A percentile compares a stretch with the other conserved stretches of the same genome.
These are phyloP conservation scores for Flagelloscypha sp. DNA, from an alignment of 768 basidiomycete species.

Conservation along the genomic window DNA sequence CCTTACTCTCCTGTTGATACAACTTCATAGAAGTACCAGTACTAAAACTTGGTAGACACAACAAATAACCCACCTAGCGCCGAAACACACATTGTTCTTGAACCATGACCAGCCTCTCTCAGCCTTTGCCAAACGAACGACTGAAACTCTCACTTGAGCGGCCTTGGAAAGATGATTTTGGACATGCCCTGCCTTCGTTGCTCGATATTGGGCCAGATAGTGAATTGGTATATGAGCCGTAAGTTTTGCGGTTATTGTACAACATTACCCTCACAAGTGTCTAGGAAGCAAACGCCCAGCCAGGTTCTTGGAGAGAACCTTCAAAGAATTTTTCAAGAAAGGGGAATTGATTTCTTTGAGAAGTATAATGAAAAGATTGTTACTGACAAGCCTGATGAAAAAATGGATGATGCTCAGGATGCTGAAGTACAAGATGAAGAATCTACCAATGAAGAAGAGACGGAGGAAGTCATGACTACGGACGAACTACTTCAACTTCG, in stretches of 20 bases:
- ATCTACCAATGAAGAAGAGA: slow-evolving; percentile 20
- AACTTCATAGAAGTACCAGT: too few species aligned
- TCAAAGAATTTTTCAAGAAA: slow-evolving; percentile 61
- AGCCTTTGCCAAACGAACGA: too few species aligned
- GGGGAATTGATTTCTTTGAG: slow-evolving; percentile 72
- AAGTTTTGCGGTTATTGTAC: slow-evolving; percentile 20
- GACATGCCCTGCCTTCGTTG: slow-evolving; percentile 50
- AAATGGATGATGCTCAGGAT: slow-evolving; percentile 11
- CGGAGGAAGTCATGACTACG: slow-evolving; percentile 49
- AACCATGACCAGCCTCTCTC: too few species aligned
- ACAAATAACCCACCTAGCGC: too few species aligned
- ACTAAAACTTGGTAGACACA: too few species aligned
- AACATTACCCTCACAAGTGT: slow-evolving; percentile 6
- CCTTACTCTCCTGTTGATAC: too few species aligned
- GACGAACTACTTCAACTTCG: slow-evolving; percentile 73
- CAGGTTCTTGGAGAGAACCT: slow-evolving; percentile 58
- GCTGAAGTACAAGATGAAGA: slow-evolving; percentile 20
- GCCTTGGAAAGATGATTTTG: slow-evolving; percentile 75
- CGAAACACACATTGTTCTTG: too few species aligned
- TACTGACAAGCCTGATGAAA: slow-evolving; percentile 7
- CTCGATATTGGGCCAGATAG: slow-evolving; percentile 67
- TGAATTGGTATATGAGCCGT: slow-evolving; percentile 66
- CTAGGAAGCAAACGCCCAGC: slow-evolving; percentile 47
- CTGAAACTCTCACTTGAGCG: slow-evolving; percentile 65
- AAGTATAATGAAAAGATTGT: slow-evolving; percentile 24